phyloP scores from a whole-genome alignment of 352 stramenopile genomes.

The Pythium apleroticum region DNA sequence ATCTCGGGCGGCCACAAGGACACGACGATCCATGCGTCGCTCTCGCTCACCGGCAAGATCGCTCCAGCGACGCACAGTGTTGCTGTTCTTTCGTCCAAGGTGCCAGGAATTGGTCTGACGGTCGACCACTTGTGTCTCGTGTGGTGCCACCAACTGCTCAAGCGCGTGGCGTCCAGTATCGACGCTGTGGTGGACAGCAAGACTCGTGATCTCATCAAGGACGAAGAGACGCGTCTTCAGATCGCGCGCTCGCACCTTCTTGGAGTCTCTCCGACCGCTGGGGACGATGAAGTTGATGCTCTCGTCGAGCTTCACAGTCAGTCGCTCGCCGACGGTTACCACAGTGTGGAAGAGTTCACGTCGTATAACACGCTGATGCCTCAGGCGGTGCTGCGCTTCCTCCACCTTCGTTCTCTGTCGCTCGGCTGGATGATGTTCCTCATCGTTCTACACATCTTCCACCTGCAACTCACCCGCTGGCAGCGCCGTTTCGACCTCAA shows the following conservation, averaged over 20 bases:
- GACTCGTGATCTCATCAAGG: conserved; percentile 42
- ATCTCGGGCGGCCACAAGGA: conserved; percentile 84
- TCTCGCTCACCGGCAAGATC: conserved; percentile 39
- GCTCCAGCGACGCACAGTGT: conserved; percentile 34
- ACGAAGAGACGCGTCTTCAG: conserved; percentile 39
- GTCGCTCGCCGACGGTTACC: conserved; percentile 55
- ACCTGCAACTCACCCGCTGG: conserved; percentile 63
- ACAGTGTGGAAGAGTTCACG: conserved; percentile 43
- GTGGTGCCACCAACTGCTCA: conserved; percentile 84
- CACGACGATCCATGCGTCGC: conserved; percentile 60
- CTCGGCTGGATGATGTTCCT: conserved; percentile 66
- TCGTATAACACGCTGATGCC: conserved; percentile 48
- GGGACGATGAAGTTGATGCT: conserved; percentile 17
- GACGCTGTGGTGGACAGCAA: conserved; percentile 56
- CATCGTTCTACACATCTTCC: conserved; percentile 64
- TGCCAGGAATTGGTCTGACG: conserved; percentile 59
- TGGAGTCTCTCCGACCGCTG: conserved; percentile 12
- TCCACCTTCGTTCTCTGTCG: conserved; percentile 46
- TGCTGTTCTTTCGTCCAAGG: conserved; percentile 49
- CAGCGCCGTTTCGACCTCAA: conserved; percentile 58
- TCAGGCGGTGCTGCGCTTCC: conserved; percentile 44
- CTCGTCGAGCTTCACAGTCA: conserved; percentile 42
- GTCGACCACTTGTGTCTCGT: conserved; percentile 84
- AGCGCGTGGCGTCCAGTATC: conserved; percentile 60
- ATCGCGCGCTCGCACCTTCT: conserved; percentile 48